Evolutionary conservation across 495 filamentous ascomycete genomes (phyloP), one percentile per base, ranked within the genome.

Genomic region (Penicillium alfredii): DNA sequence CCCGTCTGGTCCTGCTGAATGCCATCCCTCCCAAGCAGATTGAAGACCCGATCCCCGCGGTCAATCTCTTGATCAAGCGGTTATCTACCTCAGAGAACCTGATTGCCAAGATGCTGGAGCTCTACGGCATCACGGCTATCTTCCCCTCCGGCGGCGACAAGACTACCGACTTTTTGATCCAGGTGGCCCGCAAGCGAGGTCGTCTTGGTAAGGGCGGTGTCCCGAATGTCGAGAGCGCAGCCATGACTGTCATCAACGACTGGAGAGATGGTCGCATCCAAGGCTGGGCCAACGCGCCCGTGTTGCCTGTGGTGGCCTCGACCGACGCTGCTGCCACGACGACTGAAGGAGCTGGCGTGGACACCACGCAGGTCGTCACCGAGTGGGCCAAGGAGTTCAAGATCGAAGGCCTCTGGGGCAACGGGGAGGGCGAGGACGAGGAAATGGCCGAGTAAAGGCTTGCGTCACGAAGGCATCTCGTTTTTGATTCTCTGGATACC

Each of bases 361-460:
- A 90, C 52, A 80, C 81, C 53, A 88, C 88, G 61, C 75, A 82
- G 62, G 83, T 98, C 47, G 92, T 97, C 11, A 84, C 79, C 12
- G 80, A 92, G 60, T 96, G 92, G 93, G 86, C 89, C 3, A 76
- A 82, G 58, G 93, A 97, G 64, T 97, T 98, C 61, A 88, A 89
- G 69, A 72, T 98, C 21, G 92, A 96, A 51, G 92, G 88, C 0
- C 57, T 98, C n/a, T 94, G 85, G 83, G 86, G 83, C 1, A 77
- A 84, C 58, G 73, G 68, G 13, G 58, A 66, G 31, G 59, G 46
- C 35, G 68, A 70, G 48, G 62, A 53, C 20, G 60, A 64, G 25
- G 62, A 61, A 57, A 71, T 64, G 67, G 60, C 52, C 30, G 64
- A 67, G 49, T 68, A 64, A 42, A 48, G 22, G 14, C 35, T 42